These are phyloP conservation scores for Eimeria acervulina DNA, from an alignment of 169 alveolate species.

Conservation along the genomic window DNA sequence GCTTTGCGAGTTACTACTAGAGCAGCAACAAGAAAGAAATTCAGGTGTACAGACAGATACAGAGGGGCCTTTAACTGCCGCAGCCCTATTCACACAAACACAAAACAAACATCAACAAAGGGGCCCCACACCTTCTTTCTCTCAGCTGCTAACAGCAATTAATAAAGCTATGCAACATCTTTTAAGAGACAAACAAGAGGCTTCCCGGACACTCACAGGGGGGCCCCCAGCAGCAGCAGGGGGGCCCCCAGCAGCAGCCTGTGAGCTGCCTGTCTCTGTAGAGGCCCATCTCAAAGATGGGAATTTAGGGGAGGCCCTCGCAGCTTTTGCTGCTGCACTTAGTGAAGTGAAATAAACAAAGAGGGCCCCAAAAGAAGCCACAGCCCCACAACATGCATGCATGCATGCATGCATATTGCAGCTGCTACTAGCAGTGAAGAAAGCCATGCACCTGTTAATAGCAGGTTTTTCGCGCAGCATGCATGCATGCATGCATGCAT, in stretches of 20 bases:
- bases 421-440: no score
- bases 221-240: no score
- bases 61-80: not conserved
- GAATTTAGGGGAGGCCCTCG: not conserved
- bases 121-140: not conserved
- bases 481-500: no score
- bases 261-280: not conserved
- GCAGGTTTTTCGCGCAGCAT: no score
- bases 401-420: no score
- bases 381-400: no score
- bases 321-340: constrained; percentile 52
- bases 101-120: no score
- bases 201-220: no score
- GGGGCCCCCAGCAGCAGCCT: not conserved
- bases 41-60: not conserved
- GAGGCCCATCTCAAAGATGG: not conserved
- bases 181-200: not conserved
- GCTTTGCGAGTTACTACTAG: not conserved
- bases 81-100: no score
- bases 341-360: constrained; percentile 9
- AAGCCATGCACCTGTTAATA: no score
- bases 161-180: not conserved
- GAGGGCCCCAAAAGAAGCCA: no score
- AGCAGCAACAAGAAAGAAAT: not conserved
- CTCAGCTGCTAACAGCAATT: not conserved